Conservation (phyloP, 2,329 filamentous ascomycete genomes). For the Boeremia exigua region DNA sequence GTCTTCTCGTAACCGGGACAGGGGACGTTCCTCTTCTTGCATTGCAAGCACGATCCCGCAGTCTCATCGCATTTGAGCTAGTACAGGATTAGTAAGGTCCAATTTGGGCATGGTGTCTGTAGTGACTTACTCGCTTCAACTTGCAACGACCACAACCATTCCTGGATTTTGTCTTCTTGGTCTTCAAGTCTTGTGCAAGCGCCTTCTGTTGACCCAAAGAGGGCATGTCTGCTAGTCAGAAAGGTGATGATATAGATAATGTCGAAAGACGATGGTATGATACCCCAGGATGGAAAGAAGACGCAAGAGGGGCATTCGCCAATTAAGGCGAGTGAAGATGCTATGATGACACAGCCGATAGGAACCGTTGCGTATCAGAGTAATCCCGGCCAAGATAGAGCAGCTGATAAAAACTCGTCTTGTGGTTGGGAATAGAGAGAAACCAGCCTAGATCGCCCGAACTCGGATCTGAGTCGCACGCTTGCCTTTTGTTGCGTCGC, state of each 20-base stretch:
- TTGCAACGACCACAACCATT: constrained; percentile 47
- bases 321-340: constrained; percentile 23
- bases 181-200: constrained; percentile 34
- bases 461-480: constrained; percentile 25
- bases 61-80: constrained; percentile 55
- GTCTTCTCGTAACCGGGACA: constrained; percentile 57
- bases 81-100: constrained; percentile 23
- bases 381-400: constrained; percentile 33
- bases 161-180: constrained; percentile 46
- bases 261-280: constrained; percentile 30
- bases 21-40: constrained; percentile 50
- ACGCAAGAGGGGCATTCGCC: constrained; percentile 10
- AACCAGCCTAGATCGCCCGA: constrained; percentile 28
- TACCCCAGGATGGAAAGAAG: constrained; percentile 20
- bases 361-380: constrained; percentile 32
- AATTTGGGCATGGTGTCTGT: neutral
- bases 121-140: constrained; percentile 39
- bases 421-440: constrained; percentile 26
- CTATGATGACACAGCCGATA: constrained; percentile 35
- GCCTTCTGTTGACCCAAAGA: constrained; percentile 36
- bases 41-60: constrained; percentile 52
- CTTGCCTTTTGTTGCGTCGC: constrained; percentile 18
- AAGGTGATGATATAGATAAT: constrained; percentile 16
- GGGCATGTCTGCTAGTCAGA: constrained; percentile 33
- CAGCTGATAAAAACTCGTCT: constrained; percentile 36